Conservation (phyloP, 2,329 filamentous ascomycete genomes). For the Ophiostoma quercus region DNA sequence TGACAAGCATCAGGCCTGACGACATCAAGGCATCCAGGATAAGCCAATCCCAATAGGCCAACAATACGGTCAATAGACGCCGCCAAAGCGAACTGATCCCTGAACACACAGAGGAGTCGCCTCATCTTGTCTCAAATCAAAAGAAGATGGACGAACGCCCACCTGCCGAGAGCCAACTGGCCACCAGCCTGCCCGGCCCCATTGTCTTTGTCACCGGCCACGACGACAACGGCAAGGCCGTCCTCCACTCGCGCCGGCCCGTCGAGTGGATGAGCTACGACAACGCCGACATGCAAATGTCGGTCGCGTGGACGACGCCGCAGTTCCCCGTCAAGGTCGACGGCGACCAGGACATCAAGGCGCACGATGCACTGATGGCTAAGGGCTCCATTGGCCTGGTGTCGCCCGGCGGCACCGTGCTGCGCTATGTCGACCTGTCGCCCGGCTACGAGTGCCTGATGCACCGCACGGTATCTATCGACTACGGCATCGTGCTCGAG, state of each 20-base stretch:
- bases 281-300: conserved; percentile 24
- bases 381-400: conserved; percentile 27
- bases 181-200: conserved; percentile 24
- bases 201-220: conserved; percentile 27
- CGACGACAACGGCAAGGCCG: conserved; percentile 23
- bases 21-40: background rate
- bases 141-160: conserved; percentile 5
- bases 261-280: conserved; percentile 24
- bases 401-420: conserved; percentile 27
- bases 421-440: conserved; percentile 31
- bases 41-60: background rate
- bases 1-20: background rate
- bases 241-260: conserved; percentile 26
- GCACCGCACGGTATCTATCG: conserved; percentile 30
- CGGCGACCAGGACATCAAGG: conserved; percentile 26
- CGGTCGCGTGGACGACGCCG: conserved; percentile 27
- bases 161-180: conserved; percentile 8
- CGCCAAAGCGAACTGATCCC: background rate
- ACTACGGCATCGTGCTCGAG: conserved; percentile 30
- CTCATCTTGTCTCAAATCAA: background rate
- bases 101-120: background rate
- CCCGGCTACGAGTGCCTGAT: conserved; percentile 35
- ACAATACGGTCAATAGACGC: background rate
- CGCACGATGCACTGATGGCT: conserved; percentile 26
- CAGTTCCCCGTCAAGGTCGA: conserved; percentile 26